phyloP scores from a whole-genome alignment of 2,329 filamentous ascomycete genomes.

The Ophiobolus disseminans region DNA sequence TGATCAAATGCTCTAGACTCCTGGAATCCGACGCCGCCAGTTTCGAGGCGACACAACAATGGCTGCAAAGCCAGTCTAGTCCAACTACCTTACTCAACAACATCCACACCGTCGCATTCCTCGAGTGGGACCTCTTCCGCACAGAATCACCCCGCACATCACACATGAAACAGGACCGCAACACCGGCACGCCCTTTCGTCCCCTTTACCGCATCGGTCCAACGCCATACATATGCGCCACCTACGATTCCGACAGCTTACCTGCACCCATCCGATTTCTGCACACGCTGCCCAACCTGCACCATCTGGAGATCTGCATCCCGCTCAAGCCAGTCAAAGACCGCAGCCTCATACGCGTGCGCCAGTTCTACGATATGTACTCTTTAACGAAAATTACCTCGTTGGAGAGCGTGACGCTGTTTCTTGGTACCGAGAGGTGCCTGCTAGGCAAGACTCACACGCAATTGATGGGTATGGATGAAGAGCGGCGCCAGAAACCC shows the following conservation, averaged over 20 bases:
- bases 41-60: background rate
- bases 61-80: too few relatives aligned
- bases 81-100: too few relatives aligned
- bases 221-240: background rate
- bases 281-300: background rate
- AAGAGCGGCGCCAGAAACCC: too few relatives aligned
- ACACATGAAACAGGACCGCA: too few relatives aligned
- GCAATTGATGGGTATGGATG: too few relatives aligned
- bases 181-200: background rate
- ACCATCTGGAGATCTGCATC: background rate
- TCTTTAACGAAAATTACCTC: background rate
- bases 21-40: background rate
- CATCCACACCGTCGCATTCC: too few relatives aligned
- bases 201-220: background rate
- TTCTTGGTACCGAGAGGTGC: too few relatives aligned
- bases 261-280: background rate
- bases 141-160: too few relatives aligned
- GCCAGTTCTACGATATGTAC: background rate
- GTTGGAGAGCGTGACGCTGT: background rate
- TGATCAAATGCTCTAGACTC: background rate
- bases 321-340: background rate
- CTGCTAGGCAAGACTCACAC: too few relatives aligned
- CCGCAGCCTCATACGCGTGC: background rate
- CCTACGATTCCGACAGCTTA: background rate
- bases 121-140: too few relatives aligned